Conservation (phyloP, 2,329 filamentous ascomycete genomes). For the Aspergillus alliaceus region DNA sequence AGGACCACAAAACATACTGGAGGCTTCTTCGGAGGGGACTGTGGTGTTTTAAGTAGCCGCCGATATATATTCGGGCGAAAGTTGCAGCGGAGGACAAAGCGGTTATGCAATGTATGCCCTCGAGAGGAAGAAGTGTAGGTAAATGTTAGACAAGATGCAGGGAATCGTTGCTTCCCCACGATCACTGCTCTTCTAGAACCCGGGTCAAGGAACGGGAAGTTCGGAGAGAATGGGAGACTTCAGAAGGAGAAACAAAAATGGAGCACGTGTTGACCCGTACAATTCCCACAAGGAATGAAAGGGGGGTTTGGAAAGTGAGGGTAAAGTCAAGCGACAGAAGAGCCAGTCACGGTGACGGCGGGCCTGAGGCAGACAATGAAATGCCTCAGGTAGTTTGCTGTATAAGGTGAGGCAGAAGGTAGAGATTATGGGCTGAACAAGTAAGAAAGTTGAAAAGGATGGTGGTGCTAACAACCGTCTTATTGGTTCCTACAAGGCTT, state of each 20-base stretch:
- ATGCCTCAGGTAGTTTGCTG: background rate
- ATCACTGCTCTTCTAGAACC: background rate
- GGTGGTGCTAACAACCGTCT: slow-evolving; percentile 20
- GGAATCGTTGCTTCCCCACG: slow-evolving; percentile 1
- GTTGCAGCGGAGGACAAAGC: slow-evolving; percentile 11
- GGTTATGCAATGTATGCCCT: slow-evolving; percentile 17
- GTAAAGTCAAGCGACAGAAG: slow-evolving; percentile 6
- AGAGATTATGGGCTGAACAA: background rate
- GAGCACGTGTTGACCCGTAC: slow-evolving; percentile 17
- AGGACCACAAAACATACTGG: slow-evolving; percentile 21
- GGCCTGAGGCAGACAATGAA: slow-evolving; percentile 6
- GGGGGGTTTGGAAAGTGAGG: background rate
- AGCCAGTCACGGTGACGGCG: background rate
- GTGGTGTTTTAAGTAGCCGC: slow-evolving; percentile 5
- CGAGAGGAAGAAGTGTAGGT: background rate
- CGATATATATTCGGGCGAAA: slow-evolving; percentile 3
- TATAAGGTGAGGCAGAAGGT: slow-evolving; percentile 5
- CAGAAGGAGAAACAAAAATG: slow-evolving; percentile 14
- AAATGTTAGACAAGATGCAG: slow-evolving; percentile 8
- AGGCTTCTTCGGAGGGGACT: slow-evolving; percentile 2
- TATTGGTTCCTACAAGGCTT: slow-evolving; percentile 24
- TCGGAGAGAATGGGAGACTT: slow-evolving; percentile 7
- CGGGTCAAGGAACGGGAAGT: slow-evolving; percentile 1
- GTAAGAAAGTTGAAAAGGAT: slow-evolving; percentile 2
- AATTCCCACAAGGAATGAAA: background rate